These are phyloP conservation scores for Themeda triandra DNA, from an alignment of 176 grass and related monocot species.

Conservation along the genomic window DNA sequence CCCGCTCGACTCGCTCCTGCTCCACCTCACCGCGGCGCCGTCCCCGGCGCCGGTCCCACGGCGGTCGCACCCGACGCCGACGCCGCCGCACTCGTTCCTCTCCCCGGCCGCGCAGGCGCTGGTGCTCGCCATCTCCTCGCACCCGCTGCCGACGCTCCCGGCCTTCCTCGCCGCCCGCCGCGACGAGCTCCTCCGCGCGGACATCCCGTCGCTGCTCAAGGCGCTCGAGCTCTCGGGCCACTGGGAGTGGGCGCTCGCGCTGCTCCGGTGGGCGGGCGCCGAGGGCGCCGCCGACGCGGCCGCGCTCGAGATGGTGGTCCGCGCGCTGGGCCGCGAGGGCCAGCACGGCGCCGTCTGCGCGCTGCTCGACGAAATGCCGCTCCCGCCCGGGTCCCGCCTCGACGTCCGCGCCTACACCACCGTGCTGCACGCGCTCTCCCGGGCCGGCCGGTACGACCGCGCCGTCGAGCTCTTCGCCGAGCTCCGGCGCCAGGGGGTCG, in stretches of 20 bases:
- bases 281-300: conserved; percentile 32
- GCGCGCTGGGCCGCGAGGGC: conserved; percentile 53
- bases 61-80: conserved; percentile 8
- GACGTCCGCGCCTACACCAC: conserved; percentile 86
- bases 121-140: conserved; percentile 21
- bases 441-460: conserved; percentile 46
- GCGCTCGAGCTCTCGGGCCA: conserved; percentile 50
- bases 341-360: conserved; percentile 43
- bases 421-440: conserved; percentile 66
- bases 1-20: conserved; percentile 76
- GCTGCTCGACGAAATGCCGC: conserved; percentile 72
- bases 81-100: conserved; percentile 34
- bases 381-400: conserved; percentile 31
- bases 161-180: conserved; percentile 24
- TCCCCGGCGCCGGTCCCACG: neutral
- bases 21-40: conserved; percentile 52
- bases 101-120: conserved; percentile 32
- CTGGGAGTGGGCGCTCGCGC: conserved; percentile 60
- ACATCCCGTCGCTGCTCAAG: conserved; percentile 55
- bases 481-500: conserved; percentile 49
- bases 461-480: conserved; percentile 59
- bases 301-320: conserved; percentile 65
- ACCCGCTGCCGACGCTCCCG: conserved; percentile 12
- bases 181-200: conserved; percentile 27
- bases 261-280: conserved; percentile 62